A percentile compares a stretch with the other conserved stretches of the same genome.
Evolutionary conservation across 345 rosid genomes (phyloP).

Genomic region (Bruguiera parviflora): DNA sequence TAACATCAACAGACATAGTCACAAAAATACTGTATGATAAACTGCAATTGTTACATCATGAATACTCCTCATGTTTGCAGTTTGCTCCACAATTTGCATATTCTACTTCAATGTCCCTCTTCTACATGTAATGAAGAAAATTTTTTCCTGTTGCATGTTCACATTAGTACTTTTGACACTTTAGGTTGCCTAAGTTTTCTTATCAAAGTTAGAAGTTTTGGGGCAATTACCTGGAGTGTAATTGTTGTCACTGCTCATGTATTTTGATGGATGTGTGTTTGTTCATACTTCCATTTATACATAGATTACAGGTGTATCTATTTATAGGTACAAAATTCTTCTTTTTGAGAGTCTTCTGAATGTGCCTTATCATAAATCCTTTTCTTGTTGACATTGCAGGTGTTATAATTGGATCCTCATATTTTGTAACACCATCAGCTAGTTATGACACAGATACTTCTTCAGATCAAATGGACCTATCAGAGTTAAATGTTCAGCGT

Average conservation of each 20-base stretch:
- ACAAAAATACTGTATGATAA: not conserved
- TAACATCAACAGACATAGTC: not conserved
- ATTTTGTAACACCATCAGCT: conserved; percentile 64
- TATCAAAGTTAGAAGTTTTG: too few relatives aligned
- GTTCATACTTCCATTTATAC: too few relatives aligned
- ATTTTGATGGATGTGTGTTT: too few relatives aligned
- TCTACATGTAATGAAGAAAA: conserved; percentile 1
- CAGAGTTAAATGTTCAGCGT: conserved; percentile 72
- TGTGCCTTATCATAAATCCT: not conserved
- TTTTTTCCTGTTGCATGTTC: not conserved
- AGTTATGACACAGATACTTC: conserved; percentile 52
- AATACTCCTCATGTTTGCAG: not conserved
- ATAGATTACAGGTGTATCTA: too few relatives aligned
- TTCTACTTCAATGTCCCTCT: not conserved
- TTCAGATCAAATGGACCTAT: conserved; percentile 55
- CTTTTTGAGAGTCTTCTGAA: too few relatives aligned
- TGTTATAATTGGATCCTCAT: conserved; percentile 59
- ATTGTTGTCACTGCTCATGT: too few relatives aligned
- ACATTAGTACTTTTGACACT: too few relatives aligned
- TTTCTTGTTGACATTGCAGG: conserved; percentile 37
- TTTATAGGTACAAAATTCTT: too few relatives aligned
- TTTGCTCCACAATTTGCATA: not conserved
- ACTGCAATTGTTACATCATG: not conserved
- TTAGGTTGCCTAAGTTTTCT: too few relatives aligned
- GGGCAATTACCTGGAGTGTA: too few relatives aligned